Percentiles rank a stretch among this genome's conserved stretches.
Conservation (phyloP, 208 protist genomes). For the Naegleria gruberi region DNA sequence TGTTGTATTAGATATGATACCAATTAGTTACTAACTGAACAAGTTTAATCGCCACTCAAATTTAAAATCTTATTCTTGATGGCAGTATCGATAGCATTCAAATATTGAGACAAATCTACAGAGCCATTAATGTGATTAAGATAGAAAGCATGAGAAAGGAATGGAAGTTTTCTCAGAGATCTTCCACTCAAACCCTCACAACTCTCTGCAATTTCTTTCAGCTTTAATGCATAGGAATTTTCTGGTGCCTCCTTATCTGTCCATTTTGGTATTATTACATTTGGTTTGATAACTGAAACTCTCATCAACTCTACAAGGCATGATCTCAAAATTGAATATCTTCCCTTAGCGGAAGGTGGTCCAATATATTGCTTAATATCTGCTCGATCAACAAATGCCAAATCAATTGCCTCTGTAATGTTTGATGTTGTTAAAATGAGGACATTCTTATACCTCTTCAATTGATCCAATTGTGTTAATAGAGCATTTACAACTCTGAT, state of each 20-base stretch:
- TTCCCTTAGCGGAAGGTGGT: conserved; percentile 60
- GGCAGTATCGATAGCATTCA: neutral
- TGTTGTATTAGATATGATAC: too few species aligned
- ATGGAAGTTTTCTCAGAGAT: conserved; percentile 75
- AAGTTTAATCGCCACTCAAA: neutral
- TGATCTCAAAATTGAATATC: conserved; percentile 58
- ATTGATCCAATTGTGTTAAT: conserved; percentile 87
- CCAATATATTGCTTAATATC: conserved; percentile 88
- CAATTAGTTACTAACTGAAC: too few species aligned
- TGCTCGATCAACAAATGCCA: conserved; percentile 86
- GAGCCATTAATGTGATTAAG: conserved; percentile 28
- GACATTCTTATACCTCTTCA: conserved; percentile 74
- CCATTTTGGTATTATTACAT: conserved; percentile 11
- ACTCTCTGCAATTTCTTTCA: conserved; percentile 41
- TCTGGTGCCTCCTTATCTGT: neutral
- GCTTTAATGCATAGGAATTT: neutral
- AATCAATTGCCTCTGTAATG: conserved; percentile 79
- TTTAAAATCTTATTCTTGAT: neutral
- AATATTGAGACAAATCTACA: neutral
- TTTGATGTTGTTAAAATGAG: conserved; percentile 90
- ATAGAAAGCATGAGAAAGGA: conserved; percentile 52
- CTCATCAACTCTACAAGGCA: conserved; percentile 65
- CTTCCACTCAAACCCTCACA: conserved; percentile 70
- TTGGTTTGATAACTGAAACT: conserved; percentile 42
- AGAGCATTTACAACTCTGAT: conserved; percentile 89